Conservation (phyloP, 2,329 filamentous ascomycete genomes). For the Phialemoniopsis sp. region DNA sequence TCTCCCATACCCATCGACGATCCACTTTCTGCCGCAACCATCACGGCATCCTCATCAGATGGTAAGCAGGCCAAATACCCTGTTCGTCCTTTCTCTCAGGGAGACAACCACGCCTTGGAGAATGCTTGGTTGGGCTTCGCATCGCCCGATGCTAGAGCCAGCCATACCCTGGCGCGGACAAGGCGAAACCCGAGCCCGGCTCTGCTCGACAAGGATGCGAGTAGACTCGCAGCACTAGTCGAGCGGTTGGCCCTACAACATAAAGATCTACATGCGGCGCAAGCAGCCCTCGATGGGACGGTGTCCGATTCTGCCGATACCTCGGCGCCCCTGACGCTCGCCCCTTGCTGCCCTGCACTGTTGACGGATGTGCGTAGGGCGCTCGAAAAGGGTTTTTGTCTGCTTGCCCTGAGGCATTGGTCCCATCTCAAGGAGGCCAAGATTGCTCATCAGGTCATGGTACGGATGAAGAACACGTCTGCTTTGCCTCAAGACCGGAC, state of each 20-base stretch:
- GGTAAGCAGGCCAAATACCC: conserved; percentile 51
- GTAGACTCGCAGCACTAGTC: conserved; percentile 33
- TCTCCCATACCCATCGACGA: conserved; percentile 83
- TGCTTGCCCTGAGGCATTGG: too few species aligned
- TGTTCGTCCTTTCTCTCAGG: conserved; percentile 72
- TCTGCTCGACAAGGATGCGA: conserved; percentile 25
- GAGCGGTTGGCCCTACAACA: conserved; percentile 40
- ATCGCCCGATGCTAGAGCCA: conserved; percentile 39
- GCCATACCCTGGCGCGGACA: conserved; percentile 35
- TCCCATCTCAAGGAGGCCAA: too few species aligned
- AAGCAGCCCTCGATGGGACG: too few species aligned
- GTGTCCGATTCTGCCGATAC: too few species aligned
- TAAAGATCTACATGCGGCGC: conserved; percentile 36
- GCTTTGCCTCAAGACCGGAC: too few species aligned
- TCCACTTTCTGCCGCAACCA: conserved; percentile 64
- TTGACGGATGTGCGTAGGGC: too few species aligned
- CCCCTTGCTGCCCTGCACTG: too few species aligned
- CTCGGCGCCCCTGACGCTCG: too few species aligned
- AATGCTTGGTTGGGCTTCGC: conserved; percentile 67
- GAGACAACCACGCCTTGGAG: conserved; percentile 77
- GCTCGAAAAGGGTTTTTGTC: too few species aligned
- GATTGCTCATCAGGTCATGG: too few species aligned
- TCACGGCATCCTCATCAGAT: conserved; percentile 38
- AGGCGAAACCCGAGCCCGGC: conserved; percentile 24
- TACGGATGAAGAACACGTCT: too few species aligned